Conservation (phyloP, 2,329 filamentous ascomycete species). For the Torrubiella hemipterigena region DNA sequence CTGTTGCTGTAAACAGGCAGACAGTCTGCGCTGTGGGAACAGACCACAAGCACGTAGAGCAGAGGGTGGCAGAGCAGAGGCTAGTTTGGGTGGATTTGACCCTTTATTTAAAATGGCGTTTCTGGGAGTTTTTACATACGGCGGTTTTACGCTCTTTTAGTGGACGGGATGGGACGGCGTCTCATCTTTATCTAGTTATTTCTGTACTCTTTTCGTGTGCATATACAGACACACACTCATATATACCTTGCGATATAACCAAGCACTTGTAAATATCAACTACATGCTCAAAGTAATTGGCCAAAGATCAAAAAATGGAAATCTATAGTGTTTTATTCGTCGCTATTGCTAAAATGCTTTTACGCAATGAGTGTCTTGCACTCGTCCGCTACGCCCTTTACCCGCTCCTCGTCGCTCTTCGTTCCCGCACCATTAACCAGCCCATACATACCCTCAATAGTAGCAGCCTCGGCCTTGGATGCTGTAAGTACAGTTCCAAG, state of each 20-base stretch:
- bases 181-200: background rate
- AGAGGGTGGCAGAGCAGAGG: too few relatives aligned
- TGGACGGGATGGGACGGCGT: too few relatives aligned
- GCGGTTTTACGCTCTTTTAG: too few relatives aligned
- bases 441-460: constrained; percentile 23
- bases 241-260: too few relatives aligned
- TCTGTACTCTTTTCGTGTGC: background rate
- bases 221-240: background rate
- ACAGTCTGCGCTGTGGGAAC: too few relatives aligned
- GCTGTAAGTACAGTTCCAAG: constrained; percentile 62
- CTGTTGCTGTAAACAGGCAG: too few relatives aligned
- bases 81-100: too few relatives aligned
- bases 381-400: constrained; percentile 34
- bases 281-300: constrained; percentile 1
- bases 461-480: constrained; percentile 29
- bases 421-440: constrained; percentile 31
- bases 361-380: constrained; percentile 22
- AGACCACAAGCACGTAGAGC: too few relatives aligned
- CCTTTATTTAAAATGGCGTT: too few relatives aligned
- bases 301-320: constrained; percentile 1
- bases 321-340: background rate
- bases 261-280: too few relatives aligned
- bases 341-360: background rate
- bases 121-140: background rate
- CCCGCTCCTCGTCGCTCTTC: constrained; percentile 31